These are phyloP conservation scores for Trichoderma reesei DNA, from an alignment of 495 filamentous ascomycete species.

Conservation along the genomic window DNA sequence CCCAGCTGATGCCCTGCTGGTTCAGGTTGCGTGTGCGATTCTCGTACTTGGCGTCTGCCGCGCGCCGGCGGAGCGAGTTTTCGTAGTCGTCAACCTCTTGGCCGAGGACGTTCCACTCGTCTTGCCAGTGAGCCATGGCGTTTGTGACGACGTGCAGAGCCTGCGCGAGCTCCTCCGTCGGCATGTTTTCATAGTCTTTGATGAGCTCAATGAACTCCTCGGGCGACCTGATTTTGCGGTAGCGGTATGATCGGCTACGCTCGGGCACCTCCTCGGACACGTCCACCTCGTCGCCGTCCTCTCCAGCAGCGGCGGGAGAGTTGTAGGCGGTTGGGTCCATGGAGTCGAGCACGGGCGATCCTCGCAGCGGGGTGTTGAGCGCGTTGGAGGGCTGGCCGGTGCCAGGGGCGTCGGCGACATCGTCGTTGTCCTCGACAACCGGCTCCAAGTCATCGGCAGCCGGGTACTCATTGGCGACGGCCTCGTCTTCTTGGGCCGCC, in stretches of 20 bases:
- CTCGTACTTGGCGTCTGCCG: slow-evolving; percentile 26
- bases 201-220: slow-evolving; percentile 26
- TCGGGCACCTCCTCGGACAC: slow-evolving; percentile 16
- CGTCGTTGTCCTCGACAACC: not conserved
- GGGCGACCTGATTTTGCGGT: slow-evolving; percentile 28
- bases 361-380: slow-evolving; percentile 9
- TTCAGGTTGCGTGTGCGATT: slow-evolving; percentile 27
- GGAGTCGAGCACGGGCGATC: slow-evolving; percentile 7
- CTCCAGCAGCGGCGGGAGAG: slow-evolving; percentile 5
- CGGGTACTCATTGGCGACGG: not conserved
- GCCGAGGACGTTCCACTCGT: slow-evolving; percentile 53
- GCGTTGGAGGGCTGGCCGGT: not conserved
- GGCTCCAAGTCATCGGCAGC: slow-evolving; percentile 1
- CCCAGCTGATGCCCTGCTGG: slow-evolving; percentile 23
- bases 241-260: slow-evolving; percentile 18
- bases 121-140: slow-evolving; percentile 49
- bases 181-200: slow-evolving; percentile 26
- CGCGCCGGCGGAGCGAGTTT: slow-evolving; percentile 34
- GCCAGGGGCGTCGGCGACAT: not conserved
- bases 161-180: slow-evolving; percentile 42
- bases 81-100: slow-evolving; percentile 41
- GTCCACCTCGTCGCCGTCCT: slow-evolving; percentile 16
- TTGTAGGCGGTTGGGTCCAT: not conserved
- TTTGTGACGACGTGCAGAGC: slow-evolving; percentile 42
- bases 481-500: slow-evolving; percentile 12